These are phyloP conservation scores for Schizochytrium sp. DNA, from an alignment of 108 stramenopile genomes.

Conservation along the genomic window DNA sequence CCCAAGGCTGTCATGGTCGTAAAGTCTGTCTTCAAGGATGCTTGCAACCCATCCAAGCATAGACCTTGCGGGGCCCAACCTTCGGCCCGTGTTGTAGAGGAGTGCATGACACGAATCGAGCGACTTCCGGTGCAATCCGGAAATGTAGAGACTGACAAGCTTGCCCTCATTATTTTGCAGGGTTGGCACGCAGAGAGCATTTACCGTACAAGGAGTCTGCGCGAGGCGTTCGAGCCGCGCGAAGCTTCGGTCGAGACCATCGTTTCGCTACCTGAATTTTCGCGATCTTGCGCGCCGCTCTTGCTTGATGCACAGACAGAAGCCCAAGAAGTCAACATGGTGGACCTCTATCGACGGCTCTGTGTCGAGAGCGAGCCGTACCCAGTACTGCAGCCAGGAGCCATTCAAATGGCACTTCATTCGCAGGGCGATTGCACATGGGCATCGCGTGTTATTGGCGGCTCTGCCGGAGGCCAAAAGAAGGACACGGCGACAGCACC, in stretches of 20 bases:
- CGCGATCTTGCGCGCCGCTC: neutral
- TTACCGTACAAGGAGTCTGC: neutral
- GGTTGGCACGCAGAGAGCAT: neutral
- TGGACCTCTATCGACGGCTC: neutral
- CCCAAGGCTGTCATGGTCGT: neutral
- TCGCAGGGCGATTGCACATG: neutral
- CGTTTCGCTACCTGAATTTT: neutral
- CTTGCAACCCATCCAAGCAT: neutral
- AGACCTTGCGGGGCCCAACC: neutral
- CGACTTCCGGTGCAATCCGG: neutral
- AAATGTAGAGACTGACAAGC: neutral
- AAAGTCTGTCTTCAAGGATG: neutral
- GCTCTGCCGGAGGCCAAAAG: neutral
- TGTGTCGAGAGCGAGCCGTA: neutral
- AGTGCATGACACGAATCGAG: neutral
- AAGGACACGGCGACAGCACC: neutral
- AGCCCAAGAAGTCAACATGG: neutral
- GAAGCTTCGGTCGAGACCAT: neutral
- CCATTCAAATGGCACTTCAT: neutral
- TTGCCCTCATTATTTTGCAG: neutral
- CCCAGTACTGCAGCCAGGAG: neutral
- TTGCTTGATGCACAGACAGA: neutral
- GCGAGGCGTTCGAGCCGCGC: neutral
- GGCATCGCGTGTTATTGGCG: neutral
- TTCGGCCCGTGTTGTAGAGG: neutral